These are phyloP conservation scores for Oenanthe sinensis DNA, from an alignment of 129 eudicot species.

Conservation along the genomic window DNA sequence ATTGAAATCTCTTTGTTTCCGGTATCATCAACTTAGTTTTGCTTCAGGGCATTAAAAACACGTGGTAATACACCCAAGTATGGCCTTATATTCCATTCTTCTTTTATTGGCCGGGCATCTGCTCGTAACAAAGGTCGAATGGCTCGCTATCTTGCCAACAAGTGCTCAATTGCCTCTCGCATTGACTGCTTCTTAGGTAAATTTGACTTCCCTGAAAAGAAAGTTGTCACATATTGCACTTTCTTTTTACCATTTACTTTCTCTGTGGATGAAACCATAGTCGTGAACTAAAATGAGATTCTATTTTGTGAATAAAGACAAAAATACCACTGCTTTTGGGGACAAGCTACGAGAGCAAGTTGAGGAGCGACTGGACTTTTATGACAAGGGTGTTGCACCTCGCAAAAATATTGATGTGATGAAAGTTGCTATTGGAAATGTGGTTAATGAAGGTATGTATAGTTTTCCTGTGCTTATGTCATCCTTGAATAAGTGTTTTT, in stretches of 20 bases:
- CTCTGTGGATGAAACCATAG: background rate
- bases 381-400: constrained; percentile 77
- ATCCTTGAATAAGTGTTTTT: background rate
- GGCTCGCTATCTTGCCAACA: constrained; percentile 99
- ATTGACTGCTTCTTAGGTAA: constrained; percentile 81
- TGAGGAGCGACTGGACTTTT: constrained; percentile 5
- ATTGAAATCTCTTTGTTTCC: constrained; percentile 19
- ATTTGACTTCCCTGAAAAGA: background rate
- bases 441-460: constrained; percentile 44
- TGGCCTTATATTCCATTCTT: constrained; percentile 90
- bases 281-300: background rate
- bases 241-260: background rate
- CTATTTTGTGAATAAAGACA: constrained; percentile 35
- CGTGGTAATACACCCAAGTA: constrained; percentile 92
- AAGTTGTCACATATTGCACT: background rate
- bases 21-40: background rate
- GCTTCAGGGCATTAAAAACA: constrained; percentile 80
- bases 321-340: constrained; percentile 60
- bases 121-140: constrained; percentile 87
- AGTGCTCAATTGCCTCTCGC: constrained; percentile 89
- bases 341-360: constrained; percentile 87
- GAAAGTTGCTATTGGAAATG: constrained; percentile 69
- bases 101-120: constrained; percentile 93
- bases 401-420: constrained; percentile 91
- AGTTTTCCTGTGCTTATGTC: background rate